Percentiles rank a stretch among this genome's conserved stretches.
Conservation (phyloP, 2,329 filamentous ascomycete species). For the Apiospora aurea region DNA sequence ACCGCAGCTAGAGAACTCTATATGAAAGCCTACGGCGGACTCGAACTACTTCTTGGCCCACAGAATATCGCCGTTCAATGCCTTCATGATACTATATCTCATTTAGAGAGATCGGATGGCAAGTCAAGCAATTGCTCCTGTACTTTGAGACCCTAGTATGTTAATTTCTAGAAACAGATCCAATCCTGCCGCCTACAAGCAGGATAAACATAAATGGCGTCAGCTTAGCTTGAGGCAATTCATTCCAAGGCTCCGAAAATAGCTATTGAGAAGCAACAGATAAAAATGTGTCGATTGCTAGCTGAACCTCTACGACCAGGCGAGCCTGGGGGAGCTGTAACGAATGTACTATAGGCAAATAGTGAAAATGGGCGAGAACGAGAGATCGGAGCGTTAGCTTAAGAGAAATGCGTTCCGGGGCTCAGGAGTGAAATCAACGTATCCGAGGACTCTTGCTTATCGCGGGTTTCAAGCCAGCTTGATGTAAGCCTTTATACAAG, state of each 20-base stretch:
- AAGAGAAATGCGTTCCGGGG: background rate
- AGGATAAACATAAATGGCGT: background rate
- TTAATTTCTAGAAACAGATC: conserved; percentile 2
- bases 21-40: background rate
- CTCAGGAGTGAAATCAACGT: background rate
- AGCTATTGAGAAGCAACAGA: background rate
- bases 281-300: background rate
- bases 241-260: background rate
- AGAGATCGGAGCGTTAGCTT: background rate
- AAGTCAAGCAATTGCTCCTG: background rate
- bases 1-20: background rate
- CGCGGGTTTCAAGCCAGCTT: background rate
- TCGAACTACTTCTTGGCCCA: background rate
- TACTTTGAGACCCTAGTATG: background rate
- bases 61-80: background rate
- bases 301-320: background rate
- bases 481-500: background rate
- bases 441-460: background rate
- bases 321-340: background rate
- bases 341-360: background rate
- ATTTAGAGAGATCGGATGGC: background rate
- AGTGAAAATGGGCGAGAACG: background rate
- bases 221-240: background rate
- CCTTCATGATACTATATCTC: background rate
- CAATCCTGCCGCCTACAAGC: background rate